These are phyloP conservation scores for Chrysophaeum taylorii DNA, from an alignment of 352 stramenopile genomes.

Conservation along the genomic window DNA sequence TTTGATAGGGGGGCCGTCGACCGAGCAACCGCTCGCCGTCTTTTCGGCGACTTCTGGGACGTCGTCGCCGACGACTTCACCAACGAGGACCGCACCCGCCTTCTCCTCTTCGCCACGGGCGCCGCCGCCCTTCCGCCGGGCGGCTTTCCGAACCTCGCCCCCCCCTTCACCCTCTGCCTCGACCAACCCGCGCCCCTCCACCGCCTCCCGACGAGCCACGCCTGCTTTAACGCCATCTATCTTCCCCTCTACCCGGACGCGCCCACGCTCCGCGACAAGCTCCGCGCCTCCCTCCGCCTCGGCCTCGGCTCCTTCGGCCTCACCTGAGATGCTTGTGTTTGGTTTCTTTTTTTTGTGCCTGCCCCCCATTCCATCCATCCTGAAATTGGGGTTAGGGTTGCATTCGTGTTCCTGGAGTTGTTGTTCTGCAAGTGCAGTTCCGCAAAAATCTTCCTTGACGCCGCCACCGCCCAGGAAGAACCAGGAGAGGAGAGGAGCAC, in stretches of 20 bases:
- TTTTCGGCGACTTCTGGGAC: slow-evolving; percentile 56
- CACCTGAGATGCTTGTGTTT: no score
- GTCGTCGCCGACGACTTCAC: slow-evolving; percentile 46
- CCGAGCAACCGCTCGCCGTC: no score
- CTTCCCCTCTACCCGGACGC: slow-evolving; percentile 57
- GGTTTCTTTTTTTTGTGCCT: no score
- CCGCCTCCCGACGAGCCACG: slow-evolving; percentile 57
- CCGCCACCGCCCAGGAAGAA: no score
- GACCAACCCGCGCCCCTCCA: slow-evolving; percentile 54
- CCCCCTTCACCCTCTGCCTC: slow-evolving; percentile 28
- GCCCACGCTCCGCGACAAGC: slow-evolving; percentile 45
- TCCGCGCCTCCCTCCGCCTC: slow-evolving; percentile 55
- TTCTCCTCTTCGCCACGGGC: slow-evolving; percentile 65
- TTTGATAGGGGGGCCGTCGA: no score
- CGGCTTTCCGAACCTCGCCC: slow-evolving; percentile 43
- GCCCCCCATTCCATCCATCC: no score
- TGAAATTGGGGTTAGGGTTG: no score
- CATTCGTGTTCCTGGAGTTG: no score
- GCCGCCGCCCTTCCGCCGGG: slow-evolving; percentile 54
- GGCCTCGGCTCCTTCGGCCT: slow-evolving; percentile 67
- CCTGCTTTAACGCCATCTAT: slow-evolving; percentile 66
- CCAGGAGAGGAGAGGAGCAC: no score
- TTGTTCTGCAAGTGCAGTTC: no score
- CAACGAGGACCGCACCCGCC: slow-evolving; percentile 42
- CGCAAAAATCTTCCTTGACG: no score